Evolutionary conservation across 192 early-diverging fungal species (phyloP), one percentile per base, ranked within the genome.

Genomic region (Coemansia pectinata): DNA sequence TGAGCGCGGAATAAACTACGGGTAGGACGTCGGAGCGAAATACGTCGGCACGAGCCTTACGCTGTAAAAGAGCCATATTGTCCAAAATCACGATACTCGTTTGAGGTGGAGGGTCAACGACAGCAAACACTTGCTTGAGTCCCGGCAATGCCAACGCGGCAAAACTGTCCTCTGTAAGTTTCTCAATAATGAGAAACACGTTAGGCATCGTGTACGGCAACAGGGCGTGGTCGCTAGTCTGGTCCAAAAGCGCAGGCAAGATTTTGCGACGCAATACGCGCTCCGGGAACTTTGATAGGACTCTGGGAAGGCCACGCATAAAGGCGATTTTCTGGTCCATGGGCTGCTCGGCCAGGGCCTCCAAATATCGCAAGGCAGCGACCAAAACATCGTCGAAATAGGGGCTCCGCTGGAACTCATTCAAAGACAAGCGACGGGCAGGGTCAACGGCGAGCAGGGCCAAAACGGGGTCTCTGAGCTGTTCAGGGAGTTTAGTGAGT

Each of bases 381-480:
- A 94, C 87, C 2, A 93, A 77, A 14, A 93, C 78, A 55, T 91
- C 90, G 83, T 93, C 90, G 81, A 96, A 96, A 64, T 90, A 92
- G 41, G 83, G 85, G 74, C 85, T 85, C 7, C 69, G 69, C 62
- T 92, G 90, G 71, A 96, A 91, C 45, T 89, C 85, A 0, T 71
- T 53, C 2, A 90, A 80, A 0, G 88, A 82, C 77, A 92, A 73
- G 6, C 94, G 84, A 41, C 76, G 74, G 1, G 66, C 69, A 1
- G 91, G 87, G 6, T 86, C 75, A 2, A 84, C 73, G 1, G 78
- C 75, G 19, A 95, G 70, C 29, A 94, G 74, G 8, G 69, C 70
- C 9, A 69, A 77, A 61, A 92, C 85, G 0, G 85, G 86, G 5
- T 84, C 73, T 74, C 65, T 17, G 1, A 86, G 67, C 19, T 81